Percentiles rank a stretch among this genome's conserved stretches.
These are phyloP conservation scores for Sugiyamaella pinicola DNA, from an alignment of 1,139 yeast genomes.

Conservation along the genomic window DNA sequence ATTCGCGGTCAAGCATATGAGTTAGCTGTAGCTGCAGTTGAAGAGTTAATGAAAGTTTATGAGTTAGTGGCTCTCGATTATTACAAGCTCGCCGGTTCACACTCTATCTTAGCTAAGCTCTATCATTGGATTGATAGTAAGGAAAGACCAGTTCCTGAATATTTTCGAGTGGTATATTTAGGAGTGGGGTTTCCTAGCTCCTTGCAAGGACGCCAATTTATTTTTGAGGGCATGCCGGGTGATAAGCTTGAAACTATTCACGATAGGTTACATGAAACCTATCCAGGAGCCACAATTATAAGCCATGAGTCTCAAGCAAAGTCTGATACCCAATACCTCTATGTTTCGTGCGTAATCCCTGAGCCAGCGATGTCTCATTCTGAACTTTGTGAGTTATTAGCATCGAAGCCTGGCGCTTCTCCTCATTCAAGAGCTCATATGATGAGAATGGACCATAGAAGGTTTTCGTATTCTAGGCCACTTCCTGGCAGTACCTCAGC, in stretches of 20 bases:
- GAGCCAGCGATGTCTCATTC: constrained; percentile 7
- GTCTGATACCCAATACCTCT: constrained; percentile 72
- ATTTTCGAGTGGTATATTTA: constrained; percentile 75
- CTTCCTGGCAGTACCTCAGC: constrained; percentile 76
- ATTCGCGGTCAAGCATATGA: constrained; percentile 73
- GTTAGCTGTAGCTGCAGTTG: constrained; percentile 75
- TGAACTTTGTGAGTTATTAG: constrained; percentile 30
- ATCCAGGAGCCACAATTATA: constrained; percentile 81
- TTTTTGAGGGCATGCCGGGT: constrained; percentile 84
- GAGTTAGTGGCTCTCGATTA: constrained; percentile 74
- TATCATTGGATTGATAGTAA: constrained; percentile 69
- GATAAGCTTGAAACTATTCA: constrained; percentile 86
- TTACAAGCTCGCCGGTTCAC: constrained; percentile 73
- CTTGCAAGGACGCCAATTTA: constrained; percentile 72
- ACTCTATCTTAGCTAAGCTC: constrained; percentile 65
- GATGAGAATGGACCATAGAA: constrained; percentile 61
- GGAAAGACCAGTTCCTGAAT: constrained; percentile 72
- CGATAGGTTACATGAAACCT: constrained; percentile 69
- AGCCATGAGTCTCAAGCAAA: constrained; percentile 66
- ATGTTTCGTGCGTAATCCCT: constrained; percentile 75
- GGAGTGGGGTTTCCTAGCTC: constrained; percentile 86
- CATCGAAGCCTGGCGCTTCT: constrained; percentile 33
- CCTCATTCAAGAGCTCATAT: constrained; percentile 37
- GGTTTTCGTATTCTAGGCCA: constrained; percentile 69
- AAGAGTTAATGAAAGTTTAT: constrained; percentile 75